Base-by-base conservation (phyloP, 345 rosid genomes). In the Citrus medica region DNA sequence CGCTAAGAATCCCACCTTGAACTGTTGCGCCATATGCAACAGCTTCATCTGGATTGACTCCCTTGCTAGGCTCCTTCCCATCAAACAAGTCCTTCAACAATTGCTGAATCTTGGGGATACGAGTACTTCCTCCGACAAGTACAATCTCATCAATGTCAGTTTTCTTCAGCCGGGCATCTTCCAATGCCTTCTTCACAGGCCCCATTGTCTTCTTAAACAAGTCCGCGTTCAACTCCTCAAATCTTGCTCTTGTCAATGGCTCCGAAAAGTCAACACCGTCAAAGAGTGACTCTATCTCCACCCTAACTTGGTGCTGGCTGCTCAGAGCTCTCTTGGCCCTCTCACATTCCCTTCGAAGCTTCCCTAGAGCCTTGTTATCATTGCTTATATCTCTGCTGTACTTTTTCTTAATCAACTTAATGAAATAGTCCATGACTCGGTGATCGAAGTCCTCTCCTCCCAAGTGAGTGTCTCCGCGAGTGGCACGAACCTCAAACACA, bases 1-100 rank as follows among this genome's bases (percentile, higher is more conserved):
- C 89, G 13, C 87, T 84, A 33, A 91, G 83, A 65, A 84, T 81
- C 21, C 83, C 86, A 60, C 89, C 91, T 48, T 89, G 91, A 51
- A 91, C 84, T 3, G 94, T 89, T 0, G 92, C 94, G 2, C 92
- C 94, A 67, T 84, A 82, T 2, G 92, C 89, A 3, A 89, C 91
- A 17, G 91, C 94, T 78, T 91, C 89, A 71, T 91, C 92, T 4
- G 92, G 90, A 82, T 89, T 86, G 53, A 88, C 79, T 22, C 88
- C 87, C 74, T 80, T 88, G 73, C 72, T 83, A 0, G 86, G 89
- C 59, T 87, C 91, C 79, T 86, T 87, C 38, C 91, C 90, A 17
- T 85, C 84, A 25, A 89, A 89, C 76, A 85, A 82, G 67, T 88
- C 90, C 71, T 80, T 86, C 79, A 89, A 72, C 76, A 89, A 7